Conservation (phyloP, 306 rosid genomes). For the Cicer bijugum region DNA sequence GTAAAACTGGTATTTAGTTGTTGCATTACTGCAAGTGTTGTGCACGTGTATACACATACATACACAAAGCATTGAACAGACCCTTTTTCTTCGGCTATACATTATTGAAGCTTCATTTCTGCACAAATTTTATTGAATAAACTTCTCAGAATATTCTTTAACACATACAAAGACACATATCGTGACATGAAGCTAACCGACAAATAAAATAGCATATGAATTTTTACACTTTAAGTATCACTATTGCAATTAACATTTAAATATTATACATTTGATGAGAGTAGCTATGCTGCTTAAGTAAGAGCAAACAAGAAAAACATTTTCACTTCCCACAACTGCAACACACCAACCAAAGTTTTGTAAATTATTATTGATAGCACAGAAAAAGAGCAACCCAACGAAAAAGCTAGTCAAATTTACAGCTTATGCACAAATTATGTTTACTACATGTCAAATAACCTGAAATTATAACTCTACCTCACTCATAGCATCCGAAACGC, state of each 20-base stretch:
- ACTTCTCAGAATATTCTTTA: slow-evolving; percentile 19
- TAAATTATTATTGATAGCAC: slow-evolving; percentile 29
- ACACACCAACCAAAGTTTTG: slow-evolving; percentile 18
- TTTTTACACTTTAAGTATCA: not conserved
- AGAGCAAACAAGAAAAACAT: slow-evolving; percentile 33
- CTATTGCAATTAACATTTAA: slow-evolving; percentile 15
- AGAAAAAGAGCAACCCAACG: slow-evolving; percentile 18
- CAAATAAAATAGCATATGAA: not conserved
- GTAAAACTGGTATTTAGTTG: not conserved
- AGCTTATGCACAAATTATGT: slow-evolving; percentile 34
- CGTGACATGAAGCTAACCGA: not conserved
- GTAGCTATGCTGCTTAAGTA: slow-evolving; percentile 4
- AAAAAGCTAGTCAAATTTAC: slow-evolving; percentile 35
- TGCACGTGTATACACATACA: not conserved
- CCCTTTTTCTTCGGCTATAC: slow-evolving; percentile 9
- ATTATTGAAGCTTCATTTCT: slow-evolving; percentile 1
- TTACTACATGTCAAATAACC: slow-evolving; percentile 35
- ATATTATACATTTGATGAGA: slow-evolving; percentile 20
- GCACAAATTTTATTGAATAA: slow-evolving; percentile 25
- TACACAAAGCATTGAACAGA: slow-evolving; percentile 9
- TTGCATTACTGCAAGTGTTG: not conserved
- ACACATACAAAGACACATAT: not conserved
- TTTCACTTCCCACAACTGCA: slow-evolving; percentile 37
- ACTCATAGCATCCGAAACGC: slow-evolving; percentile 99
- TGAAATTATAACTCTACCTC: slow-evolving; percentile 67